Conservation (phyloP, 129 eudicot species). For the Deinandra increscens region DNA sequence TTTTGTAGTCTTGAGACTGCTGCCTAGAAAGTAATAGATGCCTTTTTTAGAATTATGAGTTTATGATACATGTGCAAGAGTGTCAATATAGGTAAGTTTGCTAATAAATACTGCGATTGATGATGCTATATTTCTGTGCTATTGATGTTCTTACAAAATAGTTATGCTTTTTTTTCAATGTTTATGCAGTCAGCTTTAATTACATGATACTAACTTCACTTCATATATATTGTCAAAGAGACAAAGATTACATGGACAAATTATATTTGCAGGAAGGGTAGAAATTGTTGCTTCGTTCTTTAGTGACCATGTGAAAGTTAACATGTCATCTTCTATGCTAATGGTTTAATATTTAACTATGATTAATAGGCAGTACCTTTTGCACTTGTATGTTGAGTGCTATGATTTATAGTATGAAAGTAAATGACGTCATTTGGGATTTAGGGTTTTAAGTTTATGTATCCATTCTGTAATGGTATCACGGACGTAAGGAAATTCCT, state of each 20-base stretch:
- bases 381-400: not conserved
- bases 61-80: not conserved
- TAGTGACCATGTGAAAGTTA: not conserved
- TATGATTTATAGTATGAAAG: not conserved
- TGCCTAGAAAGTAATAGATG: not conserved
- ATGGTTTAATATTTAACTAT: not conserved
- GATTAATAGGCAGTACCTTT: not conserved
- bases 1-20: not conserved
- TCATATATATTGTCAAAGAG: not conserved
- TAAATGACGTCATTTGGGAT: not conserved
- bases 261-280: not conserved
- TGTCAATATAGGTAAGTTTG: slow-evolving; percentile 1
- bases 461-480: not conserved
- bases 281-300: not conserved
- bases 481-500: not conserved
- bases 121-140: not conserved
- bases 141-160: not conserved
- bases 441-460: not conserved
- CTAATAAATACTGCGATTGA: not conserved
- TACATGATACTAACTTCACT: not conserved
- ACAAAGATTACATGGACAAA: not conserved
- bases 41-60: not conserved
- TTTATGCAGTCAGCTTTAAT: not conserved
- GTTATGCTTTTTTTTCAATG: not conserved
- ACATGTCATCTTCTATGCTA: not conserved